Evolutionary conservation across 805 yeast genomes (phyloP), one percentile per base, ranked within the genome.

Genomic region (Tetrapisispora taiwanensis): DNA sequence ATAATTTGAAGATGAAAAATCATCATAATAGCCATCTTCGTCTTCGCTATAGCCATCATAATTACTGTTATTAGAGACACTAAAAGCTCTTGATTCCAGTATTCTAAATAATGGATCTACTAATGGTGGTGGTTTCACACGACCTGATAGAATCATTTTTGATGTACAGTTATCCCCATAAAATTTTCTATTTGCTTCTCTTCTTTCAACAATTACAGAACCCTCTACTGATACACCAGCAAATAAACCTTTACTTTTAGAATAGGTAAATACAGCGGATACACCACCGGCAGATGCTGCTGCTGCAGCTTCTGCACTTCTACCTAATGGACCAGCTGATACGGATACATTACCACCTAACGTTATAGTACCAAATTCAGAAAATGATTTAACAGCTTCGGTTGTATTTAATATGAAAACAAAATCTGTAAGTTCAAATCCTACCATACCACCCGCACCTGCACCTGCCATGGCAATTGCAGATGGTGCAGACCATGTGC

Each of bases 191-290:
- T 92, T 92, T 19, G 97, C 95, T 55, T 92, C 98, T 66, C 97
- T 77, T 69, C 98, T 83, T 67, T 92, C 98, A 13, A 90, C 75
- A 46, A 92, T 78, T n/a, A 90, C 95, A 1, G 97, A 89, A 20
- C 98, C 98, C 67, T 92, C 98, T 36, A 92, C 74, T 1, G 97
- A 89, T 14, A 92, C 92, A 58, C 98, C 98, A 0, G 98, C 98
- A 68, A 88, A 92, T 39, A 92, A 73, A 50, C 98, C 98, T 64
- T 92, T 92, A 8, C 97, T 89, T 64, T 90, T 92, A 9, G 97
- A 86, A 66, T 92, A 92, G 0, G 97, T 71, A 61, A 89, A 92
- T 14, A 92, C 81, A 12, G 97, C 94, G 3, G 97, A 83, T 6
- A 88, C 90, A 41, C 83, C 73, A 53, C 81, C 81, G 46, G 85